Evolutionary conservation across 108 stramenopile species (phyloP).

Genomic region (Mediolabrus comicus): DNA sequence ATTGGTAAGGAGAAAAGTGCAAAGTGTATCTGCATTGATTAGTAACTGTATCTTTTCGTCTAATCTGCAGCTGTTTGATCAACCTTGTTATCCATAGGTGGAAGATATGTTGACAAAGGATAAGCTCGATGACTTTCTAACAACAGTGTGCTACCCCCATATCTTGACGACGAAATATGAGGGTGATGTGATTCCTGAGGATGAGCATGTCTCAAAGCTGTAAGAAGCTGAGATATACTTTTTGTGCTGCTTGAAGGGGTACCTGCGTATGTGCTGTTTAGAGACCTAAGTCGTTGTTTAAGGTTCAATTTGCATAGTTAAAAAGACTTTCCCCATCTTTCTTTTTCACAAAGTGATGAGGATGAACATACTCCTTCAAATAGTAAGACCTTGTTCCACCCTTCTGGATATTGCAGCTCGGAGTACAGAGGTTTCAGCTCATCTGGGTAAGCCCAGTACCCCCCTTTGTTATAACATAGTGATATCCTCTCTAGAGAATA

Average conservation of each 20-base stretch:
- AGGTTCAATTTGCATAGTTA: background rate
- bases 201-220: slow-evolving; percentile 36
- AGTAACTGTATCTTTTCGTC: background rate
- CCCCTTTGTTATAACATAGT: no score
- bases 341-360: slow-evolving; percentile 28
- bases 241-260: no score
- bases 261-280: background rate
- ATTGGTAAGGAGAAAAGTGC: slow-evolving; percentile 59
- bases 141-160: slow-evolving; percentile 84
- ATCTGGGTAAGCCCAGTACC: no score
- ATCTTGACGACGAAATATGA: slow-evolving; percentile 72
- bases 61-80: no score
- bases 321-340: background rate
- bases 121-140: slow-evolving; percentile 83
- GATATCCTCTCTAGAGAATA: no score
- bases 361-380: slow-evolving; percentile 25
- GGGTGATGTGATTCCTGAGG: slow-evolving; percentile 54
- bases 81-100: no score
- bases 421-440: slow-evolving; percentile 30
- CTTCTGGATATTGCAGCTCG: slow-evolving; percentile 33
- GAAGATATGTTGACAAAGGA: slow-evolving; percentile 80
- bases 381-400: slow-evolving; percentile 30
- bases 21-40: background rate
- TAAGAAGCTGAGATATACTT: no score
- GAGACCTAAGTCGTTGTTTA: background rate